Evolutionary conservation across 1,139 yeast genomes (phyloP).

Genomic region (Zygoascus hellenicus): DNA sequence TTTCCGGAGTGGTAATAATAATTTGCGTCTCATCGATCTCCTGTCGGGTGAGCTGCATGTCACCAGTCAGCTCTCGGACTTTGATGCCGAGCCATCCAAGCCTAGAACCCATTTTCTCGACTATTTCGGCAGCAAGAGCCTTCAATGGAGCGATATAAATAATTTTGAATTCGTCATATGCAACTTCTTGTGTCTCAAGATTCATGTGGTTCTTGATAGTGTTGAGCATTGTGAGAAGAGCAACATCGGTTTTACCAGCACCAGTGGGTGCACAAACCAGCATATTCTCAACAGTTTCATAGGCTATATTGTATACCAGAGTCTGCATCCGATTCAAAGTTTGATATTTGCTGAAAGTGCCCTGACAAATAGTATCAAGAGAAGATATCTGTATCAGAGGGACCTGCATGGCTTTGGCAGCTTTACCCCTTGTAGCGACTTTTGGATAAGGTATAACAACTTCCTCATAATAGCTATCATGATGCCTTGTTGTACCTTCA

Average conservation of each 20-base stretch:
- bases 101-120: slow-evolving; percentile 76
- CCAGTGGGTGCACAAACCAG: slow-evolving; percentile 99
- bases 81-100: slow-evolving; percentile 78
- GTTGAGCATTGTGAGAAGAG: slow-evolving; percentile 74
- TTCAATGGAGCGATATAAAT: slow-evolving; percentile 95
- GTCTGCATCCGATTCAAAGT: slow-evolving; percentile 87
- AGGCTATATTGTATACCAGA: slow-evolving; percentile 86
- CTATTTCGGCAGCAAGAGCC: slow-evolving; percentile 96
- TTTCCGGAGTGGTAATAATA: slow-evolving; percentile 95
- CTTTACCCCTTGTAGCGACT: slow-evolving; percentile 39
- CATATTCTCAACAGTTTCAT: slow-evolving; percentile 91
- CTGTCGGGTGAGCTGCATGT: slow-evolving; percentile 83
- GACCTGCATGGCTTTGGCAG: slow-evolving; percentile 32
- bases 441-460: slow-evolving; percentile 74
- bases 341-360: slow-evolving; percentile 76
- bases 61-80: slow-evolving; percentile 92
- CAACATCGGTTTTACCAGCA: slow-evolving; percentile 99
- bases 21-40: slow-evolving; percentile 84
- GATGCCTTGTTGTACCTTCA: slow-evolving; percentile 64
- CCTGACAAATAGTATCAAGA: slow-evolving; percentile 71
- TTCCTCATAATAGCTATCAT: slow-evolving; percentile 64
- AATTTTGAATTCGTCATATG: slow-evolving; percentile 77
- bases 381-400: slow-evolving; percentile 52
- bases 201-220: slow-evolving; percentile 66
- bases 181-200: slow-evolving; percentile 42